Evolutionary conservation across 192 early-diverging fungal species (phyloP).

Genomic region (Jimgerdemannia flammicorona): DNA sequence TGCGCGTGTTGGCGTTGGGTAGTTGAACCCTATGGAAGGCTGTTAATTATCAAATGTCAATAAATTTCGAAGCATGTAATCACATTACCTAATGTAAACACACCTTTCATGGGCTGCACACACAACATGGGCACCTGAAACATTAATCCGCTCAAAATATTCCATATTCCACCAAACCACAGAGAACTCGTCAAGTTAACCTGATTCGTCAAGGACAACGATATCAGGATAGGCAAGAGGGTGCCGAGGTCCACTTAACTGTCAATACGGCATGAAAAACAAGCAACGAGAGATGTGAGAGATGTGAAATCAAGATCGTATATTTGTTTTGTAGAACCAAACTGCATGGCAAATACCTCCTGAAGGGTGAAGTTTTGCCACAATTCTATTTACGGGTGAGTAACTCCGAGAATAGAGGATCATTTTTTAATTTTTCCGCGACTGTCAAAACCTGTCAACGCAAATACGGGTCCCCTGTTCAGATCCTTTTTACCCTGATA

Average conservation of each 20-base stretch:
- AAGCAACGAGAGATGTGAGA: conserved; percentile 2
- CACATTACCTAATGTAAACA: background rate
- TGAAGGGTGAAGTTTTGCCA: too few relatives aligned
- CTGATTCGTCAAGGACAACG: conserved; percentile 68
- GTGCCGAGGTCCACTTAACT: conserved; percentile 80
- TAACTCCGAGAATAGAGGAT: too few relatives aligned
- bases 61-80: too few relatives aligned
- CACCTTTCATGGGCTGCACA: conserved; percentile 92
- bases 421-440: too few relatives aligned
- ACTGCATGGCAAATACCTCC: too few relatives aligned
- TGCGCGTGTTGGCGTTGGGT: conserved; percentile 47
- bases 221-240: conserved; percentile 83
- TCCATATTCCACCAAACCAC: conserved; percentile 87
- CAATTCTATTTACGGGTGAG: too few relatives aligned
- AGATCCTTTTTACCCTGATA: too few relatives aligned
- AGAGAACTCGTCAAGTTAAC: conserved; percentile 74
- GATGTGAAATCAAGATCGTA: background rate
- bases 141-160: conserved; percentile 72
- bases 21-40: conserved; percentile 51
- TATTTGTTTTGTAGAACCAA: too few relatives aligned
- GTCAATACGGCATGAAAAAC: conserved; percentile 11
- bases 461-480: too few relatives aligned
- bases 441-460: too few relatives aligned
- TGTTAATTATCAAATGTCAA: conserved; percentile 15
- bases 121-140: conserved; percentile 87